Percentiles rank a stretch among this genome's conserved stretches.
Evolutionary conservation across 2,329 filamentous ascomycete genomes (phyloP).

Genomic region (Colletotrichum cuscutae): DNA sequence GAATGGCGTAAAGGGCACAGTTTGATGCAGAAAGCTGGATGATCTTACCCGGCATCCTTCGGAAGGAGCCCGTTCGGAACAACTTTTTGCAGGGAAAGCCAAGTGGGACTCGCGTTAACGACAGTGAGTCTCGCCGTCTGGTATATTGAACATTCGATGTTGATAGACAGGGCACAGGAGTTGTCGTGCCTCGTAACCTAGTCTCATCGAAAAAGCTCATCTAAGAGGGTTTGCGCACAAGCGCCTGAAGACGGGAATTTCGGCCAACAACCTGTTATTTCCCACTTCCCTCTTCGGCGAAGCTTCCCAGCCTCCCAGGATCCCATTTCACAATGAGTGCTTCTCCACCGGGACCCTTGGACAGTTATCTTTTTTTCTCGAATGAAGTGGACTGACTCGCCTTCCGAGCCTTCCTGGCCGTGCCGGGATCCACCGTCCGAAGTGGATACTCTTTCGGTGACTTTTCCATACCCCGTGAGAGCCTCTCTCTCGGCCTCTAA

Average conservation of each 20-base stretch:
- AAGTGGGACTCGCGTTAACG: not conserved
- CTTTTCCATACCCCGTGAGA: not conserved
- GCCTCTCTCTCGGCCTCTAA: not conserved
- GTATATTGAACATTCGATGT: not conserved
- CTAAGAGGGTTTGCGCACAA: not conserved
- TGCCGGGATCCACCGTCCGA: slow-evolving; percentile 6
- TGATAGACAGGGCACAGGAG: not conserved
- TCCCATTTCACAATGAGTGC: not conserved
- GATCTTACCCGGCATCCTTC: not conserved
- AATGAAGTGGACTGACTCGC: slow-evolving; percentile 13
- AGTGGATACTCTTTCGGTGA: not conserved
- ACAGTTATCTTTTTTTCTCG: not conserved
- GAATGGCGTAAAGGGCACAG: not conserved
- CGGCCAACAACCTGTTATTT: not conserved
- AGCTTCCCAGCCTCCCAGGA: not conserved
- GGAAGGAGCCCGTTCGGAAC: not conserved
- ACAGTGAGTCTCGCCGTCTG: not conserved
- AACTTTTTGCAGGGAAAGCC: not conserved
- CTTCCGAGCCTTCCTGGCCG: slow-evolving; percentile 9
- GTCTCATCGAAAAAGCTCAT: not conserved
- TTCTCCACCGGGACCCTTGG: slow-evolving; percentile 1
- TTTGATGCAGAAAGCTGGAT: slow-evolving; percentile 3
- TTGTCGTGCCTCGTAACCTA: not conserved
- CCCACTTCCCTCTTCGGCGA: not conserved
- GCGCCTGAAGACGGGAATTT: not conserved